Base-by-base conservation (phyloP, 768 basidiomycete species). In the Strobilomyces dryophilus region DNA sequence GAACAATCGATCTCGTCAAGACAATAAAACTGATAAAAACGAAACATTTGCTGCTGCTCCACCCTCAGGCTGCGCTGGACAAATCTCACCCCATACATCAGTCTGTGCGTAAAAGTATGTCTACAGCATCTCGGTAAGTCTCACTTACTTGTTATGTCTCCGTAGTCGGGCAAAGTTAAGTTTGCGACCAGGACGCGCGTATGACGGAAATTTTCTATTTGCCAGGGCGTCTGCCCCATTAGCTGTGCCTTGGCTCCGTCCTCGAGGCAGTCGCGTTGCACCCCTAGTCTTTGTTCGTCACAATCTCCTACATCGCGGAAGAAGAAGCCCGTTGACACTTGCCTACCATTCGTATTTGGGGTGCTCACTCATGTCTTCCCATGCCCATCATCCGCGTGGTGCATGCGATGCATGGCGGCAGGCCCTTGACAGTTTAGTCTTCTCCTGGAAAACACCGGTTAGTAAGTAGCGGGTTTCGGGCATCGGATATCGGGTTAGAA, bases 181-280 rank as follows among this genome's bases (percentile, higher is more conserved):
- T 69, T 69, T 71, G 56, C 44, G 52, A 49, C 31, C 49, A 64
- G 37, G 37, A 51, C 54, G 56, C 59, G 61, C 51, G 52, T 54
- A 59, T 49, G 26, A 61, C 68, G 66, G 69, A 63, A 61, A 61
- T 59, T 61, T 64, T 66, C 62, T 66, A 42, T 47, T 66, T 58
- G 49, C 55, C 60, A 57, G 54, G 46, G 29, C 29, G 29, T 29
- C 29, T 29, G 44, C 24, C 24, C 24, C 56, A 52, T 49, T 41
- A 54, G 51, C 11, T 47, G 66, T 65, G 58, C 64, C 62, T 63
- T 66, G 64, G 59, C 56, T 54, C 59, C 66, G 56, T 71, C 68
- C 67, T 69, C 69, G 67, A 69, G 68, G 68, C 59, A 60, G 55
- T 63, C 63, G 59, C 65, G 59, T 69, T 70, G 67, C 59, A 61